These are phyloP conservation scores for Trichophyton equinum DNA, from an alignment of 2,329 filamentous ascomycete genomes.

Conservation along the genomic window DNA sequence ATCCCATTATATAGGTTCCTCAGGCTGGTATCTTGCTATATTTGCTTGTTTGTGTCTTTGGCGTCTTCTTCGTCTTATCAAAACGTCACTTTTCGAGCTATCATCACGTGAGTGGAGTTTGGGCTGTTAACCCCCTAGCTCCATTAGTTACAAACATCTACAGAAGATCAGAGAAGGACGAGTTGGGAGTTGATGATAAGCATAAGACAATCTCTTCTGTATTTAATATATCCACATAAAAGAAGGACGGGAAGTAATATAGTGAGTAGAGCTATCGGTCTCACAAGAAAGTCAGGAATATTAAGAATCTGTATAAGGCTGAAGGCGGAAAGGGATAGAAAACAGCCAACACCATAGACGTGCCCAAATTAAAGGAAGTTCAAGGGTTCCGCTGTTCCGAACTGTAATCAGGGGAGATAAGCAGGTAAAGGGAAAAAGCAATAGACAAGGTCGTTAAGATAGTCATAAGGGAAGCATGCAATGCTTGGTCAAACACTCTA, in stretches of 20 bases:
- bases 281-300: not conserved
- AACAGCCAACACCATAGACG: not conserved
- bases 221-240: not conserved
- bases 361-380: not conserved
- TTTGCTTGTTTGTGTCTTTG: not conserved
- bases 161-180: too few species aligned
- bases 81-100: not conserved
- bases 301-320: not conserved
- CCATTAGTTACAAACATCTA: too few species aligned
- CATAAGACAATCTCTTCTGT: not conserved
- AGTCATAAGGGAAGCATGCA: not conserved
- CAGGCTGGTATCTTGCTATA: not conserved
- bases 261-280: not conserved
- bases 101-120: too few species aligned
- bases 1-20: conserved; percentile 6
- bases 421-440: not conserved
- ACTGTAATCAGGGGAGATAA: not conserved
- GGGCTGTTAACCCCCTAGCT: too few species aligned
- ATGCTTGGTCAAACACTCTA: not conserved
- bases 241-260: not conserved
- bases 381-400: not conserved
- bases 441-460: not conserved
- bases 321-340: not conserved
- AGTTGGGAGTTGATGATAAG: not conserved
- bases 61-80: not conserved